Percentiles rank a stretch among this genome's conserved stretches.
These are phyloP conservation scores for Pyrenophora tritici-repentis DNA, from an alignment of 2,329 filamentous ascomycete genomes.

Conservation along the genomic window DNA sequence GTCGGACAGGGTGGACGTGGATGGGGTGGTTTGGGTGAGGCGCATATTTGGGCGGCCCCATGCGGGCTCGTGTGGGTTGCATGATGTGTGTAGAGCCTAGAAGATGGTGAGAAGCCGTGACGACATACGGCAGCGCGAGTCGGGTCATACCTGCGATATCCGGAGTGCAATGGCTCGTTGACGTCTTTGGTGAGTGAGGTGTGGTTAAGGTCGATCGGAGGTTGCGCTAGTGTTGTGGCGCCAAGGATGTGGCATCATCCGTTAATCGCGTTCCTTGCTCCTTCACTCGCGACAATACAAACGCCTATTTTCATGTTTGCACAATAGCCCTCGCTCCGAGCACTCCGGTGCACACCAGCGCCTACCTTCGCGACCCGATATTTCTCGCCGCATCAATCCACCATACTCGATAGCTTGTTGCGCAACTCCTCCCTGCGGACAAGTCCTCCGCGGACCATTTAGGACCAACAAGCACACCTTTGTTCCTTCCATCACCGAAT, in stretches of 20 bases:
- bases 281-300: slow-evolving; percentile 14
- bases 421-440: slow-evolving; percentile 13
- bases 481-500: neutral
- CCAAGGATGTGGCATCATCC: slow-evolving; percentile 23
- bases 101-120: slow-evolving; percentile 7
- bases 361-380: slow-evolving; percentile 16
- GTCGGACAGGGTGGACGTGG: slow-evolving; percentile 64
- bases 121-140: neutral
- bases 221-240: slow-evolving; percentile 20
- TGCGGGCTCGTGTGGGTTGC: slow-evolving; percentile 34
- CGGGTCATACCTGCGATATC: slow-evolving; percentile 30
- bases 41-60: slow-evolving; percentile 49
- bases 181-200: slow-evolving; percentile 24
- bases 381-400: slow-evolving; percentile 6
- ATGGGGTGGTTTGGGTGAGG: slow-evolving; percentile 55
- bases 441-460: slow-evolving; percentile 20
- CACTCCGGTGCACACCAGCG: slow-evolving; percentile 30
- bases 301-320: slow-evolving; percentile 18
- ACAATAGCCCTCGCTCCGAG: slow-evolving; percentile 22
- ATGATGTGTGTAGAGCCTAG: slow-evolving; percentile 34
- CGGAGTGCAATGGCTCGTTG: slow-evolving; percentile 40
- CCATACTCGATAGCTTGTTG: slow-evolving; percentile 15
- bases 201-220: slow-evolving; percentile 32
- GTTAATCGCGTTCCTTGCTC: slow-evolving; percentile 27
- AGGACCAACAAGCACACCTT: slow-evolving; percentile 14